Percentiles rank a stretch among this genome's conserved stretches.
Conservation (phyloP, 2,329 filamentous ascomycete species). For the Clarireedia monteithiana region DNA sequence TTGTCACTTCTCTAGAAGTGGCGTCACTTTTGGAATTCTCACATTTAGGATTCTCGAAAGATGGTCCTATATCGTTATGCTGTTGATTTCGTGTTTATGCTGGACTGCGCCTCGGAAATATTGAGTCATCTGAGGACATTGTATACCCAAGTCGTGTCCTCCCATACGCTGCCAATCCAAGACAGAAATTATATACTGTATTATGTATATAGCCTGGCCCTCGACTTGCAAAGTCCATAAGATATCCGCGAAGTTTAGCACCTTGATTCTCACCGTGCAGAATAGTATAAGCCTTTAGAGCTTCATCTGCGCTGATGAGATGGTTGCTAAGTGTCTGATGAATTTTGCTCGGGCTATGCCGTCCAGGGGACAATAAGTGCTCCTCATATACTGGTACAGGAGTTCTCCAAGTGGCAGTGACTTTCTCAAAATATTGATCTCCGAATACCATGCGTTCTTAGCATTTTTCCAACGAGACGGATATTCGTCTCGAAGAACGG, state of each 20-base stretch:
- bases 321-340: background rate
- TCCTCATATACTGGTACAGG: no score
- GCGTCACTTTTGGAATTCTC: no score
- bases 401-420: no score
- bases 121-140: background rate
- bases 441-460: no score
- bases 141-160: background rate
- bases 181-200: background rate
- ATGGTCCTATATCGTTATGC: no score
- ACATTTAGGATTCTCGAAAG: no score
- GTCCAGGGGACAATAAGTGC: no score
- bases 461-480: no score
- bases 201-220: background rate
- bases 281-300: background rate
- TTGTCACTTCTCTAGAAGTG: no score
- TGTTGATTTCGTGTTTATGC: no score
- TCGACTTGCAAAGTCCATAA: background rate
- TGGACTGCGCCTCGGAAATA: background rate
- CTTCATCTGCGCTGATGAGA: background rate
- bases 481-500: no score
- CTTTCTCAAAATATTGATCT: no score
- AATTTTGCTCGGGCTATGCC: background rate
- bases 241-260: background rate
- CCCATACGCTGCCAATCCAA: background rate
- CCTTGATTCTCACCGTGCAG: background rate